Base-by-base conservation (phyloP, 768 basidiomycete genomes). In the Agaricus subrufescens region DNA sequence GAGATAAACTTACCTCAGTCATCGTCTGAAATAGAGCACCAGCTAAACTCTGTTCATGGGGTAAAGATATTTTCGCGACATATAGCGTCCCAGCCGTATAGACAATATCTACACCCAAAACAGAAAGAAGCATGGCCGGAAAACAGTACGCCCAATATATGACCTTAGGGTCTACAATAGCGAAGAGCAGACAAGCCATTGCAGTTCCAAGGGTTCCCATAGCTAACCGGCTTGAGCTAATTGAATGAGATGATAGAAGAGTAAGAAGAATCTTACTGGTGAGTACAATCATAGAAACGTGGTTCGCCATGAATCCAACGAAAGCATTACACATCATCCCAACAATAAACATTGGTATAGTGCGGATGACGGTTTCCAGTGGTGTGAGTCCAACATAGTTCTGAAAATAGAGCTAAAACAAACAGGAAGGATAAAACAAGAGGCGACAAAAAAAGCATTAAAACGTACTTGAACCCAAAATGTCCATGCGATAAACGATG, bases 21-120 rank as follows among this genome's bases (percentile, higher is more conserved):
- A 91, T 83, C 0, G 89, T 89, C 65, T 89, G 87, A 68, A 91
- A 91, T n/a, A 91, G 57, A 12, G 83, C 90, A 2, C 87, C 89
- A 3, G 85, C 83, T 4, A 91, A 74, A 67, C 83, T 85, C 68
- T 92, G 90, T 61, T 92, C 90, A 53, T 86, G 76, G 2, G 82
- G 83, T 1, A 77, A 66, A 1, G 82, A 77, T 10, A 86, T 75
- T 62, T 85, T 86, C 1, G 89, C 86, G 45, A 90, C 79, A 62
- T 87, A 92, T 15, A 92, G 70, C 3, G 86, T 86, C 3, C 90
- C 91, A 0, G 83, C 72, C 0, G 90, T 73, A 62, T 84, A 91
- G 2, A 88, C 83, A 60, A 92, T 88, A 64, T 92, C 91, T 1
- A 84, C 88, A 23, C 91, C 90, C 49, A 89, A 76, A 9, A 91